Base-by-base conservation (phyloP, 768 basidiomycete genomes). In the Russula lepida region DNA sequence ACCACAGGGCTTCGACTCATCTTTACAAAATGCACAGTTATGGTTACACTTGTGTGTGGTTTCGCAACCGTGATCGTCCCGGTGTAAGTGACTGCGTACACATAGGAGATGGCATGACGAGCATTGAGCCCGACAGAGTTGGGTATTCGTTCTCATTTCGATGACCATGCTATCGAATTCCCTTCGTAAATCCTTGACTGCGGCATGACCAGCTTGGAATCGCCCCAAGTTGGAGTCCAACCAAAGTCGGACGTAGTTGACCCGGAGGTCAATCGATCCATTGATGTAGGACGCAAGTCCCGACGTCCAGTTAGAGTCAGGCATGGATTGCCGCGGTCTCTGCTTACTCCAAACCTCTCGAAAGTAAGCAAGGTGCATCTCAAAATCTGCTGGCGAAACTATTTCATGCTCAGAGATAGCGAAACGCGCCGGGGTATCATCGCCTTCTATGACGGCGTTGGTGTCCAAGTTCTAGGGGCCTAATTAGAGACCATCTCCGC, bases 241-340 rank as follows among this genome's bases (percentile, higher is more conserved):
- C 85, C 84, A 85, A 59, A 73, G 71, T 1, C 69, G 69, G 27
- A 85, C 81, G 56, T 80, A 78, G 4, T 72, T 67, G n/a, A 82
- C 70, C 15, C 84, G 77, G 56, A 71, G 44, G 27, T 79, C 71
- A 15, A 74, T 77, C 5, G 81, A 64, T 2, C 57, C 61, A 6
- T 72, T 70, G 3, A 85, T 71, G 61, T 80, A 72, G 1, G 56
- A 30, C 0, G 72, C 71, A 4, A 85, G 70, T 2, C 68, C 68
- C 0, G 66, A 58, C 4, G 74, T 64, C 81, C 81, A 84, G 11
- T 74, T 70, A 23, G 64, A 47, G 43, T 85, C 84, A 0, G 68
- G 56, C 37, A 68, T 59, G 8, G 69, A 62, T 56, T 72, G 71
- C 44, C 81, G 77, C 11, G 68, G 62, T 25, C 62, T 52, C 43